Percentiles rank a stretch among this genome's conserved stretches.
phyloP scores from a whole-genome alignment of 2,329 filamentous ascomycete genomes.

The Verticillium isaacii region DNA sequence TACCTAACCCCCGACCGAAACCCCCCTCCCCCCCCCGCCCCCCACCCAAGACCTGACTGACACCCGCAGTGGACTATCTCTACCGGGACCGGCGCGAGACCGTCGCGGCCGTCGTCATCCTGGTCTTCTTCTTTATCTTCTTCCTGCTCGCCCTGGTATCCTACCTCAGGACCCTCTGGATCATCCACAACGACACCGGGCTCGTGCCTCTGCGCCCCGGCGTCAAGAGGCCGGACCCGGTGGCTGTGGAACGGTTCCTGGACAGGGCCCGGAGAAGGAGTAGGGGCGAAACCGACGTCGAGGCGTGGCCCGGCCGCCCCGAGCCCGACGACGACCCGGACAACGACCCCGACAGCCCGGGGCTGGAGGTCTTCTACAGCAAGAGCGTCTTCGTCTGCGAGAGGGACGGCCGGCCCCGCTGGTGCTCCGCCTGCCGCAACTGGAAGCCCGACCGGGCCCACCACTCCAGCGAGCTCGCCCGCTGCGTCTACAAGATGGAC shows the following conservation, averaged over 20 bases:
- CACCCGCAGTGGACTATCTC: conserved; percentile 63
- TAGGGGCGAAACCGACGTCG: conserved; percentile 17
- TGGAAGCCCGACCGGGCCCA: conserved; percentile 88
- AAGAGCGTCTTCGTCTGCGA: conserved; percentile 84
- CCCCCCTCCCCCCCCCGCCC: background rate
- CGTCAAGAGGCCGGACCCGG: conserved; percentile 2
- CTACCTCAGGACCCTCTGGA: conserved; percentile 67
- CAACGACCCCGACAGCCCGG: conserved; percentile 54
- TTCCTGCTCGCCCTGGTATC: conserved; percentile 60
- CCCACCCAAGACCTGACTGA: conserved; percentile 1
- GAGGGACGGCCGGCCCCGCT: conserved; percentile 75
- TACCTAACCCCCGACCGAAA: conserved; percentile 35
- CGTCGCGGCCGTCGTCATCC: conserved; percentile 61
- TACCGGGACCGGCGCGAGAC: conserved; percentile 42
- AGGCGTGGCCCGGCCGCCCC: conserved; percentile 26
- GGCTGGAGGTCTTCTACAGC: conserved; percentile 72
- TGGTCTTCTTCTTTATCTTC: conserved; percentile 69
- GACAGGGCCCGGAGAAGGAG: no score
- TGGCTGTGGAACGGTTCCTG: no score
- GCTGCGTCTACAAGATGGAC: conserved; percentile 88
- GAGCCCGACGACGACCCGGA: conserved; percentile 27
- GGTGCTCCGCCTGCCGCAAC: conserved; percentile 77
- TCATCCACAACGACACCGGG: conserved; percentile 67
- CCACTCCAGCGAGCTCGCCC: conserved; percentile 75
- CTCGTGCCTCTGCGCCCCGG: conserved; percentile 57